These are phyloP conservation scores for Rhizopus microsporus DNA, from an alignment of 371 early-diverging fungal species.

Conservation along the genomic window DNA sequence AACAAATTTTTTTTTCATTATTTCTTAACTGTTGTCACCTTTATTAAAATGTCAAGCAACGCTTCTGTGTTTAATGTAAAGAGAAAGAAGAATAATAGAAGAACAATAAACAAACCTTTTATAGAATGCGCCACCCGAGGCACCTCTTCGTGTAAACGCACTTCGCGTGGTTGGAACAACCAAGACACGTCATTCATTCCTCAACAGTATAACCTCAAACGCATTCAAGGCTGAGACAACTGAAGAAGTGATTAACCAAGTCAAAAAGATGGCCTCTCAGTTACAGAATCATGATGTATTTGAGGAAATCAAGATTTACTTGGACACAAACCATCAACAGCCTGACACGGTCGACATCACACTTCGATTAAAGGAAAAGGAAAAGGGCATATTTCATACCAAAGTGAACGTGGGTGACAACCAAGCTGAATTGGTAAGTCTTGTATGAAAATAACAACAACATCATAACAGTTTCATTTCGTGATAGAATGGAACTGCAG, in stretches of 20 bases:
- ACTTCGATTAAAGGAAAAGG: constrained; percentile 51
- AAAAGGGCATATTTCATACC: constrained; percentile 32
- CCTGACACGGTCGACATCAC: constrained; percentile 65
- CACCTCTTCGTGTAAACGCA: constrained; percentile 46
- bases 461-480: not conserved
- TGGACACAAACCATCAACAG: constrained; percentile 58
- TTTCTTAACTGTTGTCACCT: no score
- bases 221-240: constrained; percentile 59
- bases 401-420: constrained; percentile 36
- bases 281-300: constrained; percentile 79
- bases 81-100: no score
- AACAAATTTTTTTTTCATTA: no score
- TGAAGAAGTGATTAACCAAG: constrained; percentile 57
- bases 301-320: constrained; percentile 64
- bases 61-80: no score
- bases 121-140: constrained; percentile 29
- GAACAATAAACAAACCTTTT: not conserved
- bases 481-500: constrained; percentile 56
- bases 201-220: constrained; percentile 33
- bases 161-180: constrained; percentile 40
- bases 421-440: constrained; percentile 45
- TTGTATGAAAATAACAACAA: not conserved
- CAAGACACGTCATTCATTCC: constrained; percentile 43
- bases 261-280: constrained; percentile 61
- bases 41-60: no score